These are phyloP conservation scores for Cladosporium oxysporum DNA, from an alignment of 2,329 filamentous ascomycete genomes.

Conservation along the genomic window DNA sequence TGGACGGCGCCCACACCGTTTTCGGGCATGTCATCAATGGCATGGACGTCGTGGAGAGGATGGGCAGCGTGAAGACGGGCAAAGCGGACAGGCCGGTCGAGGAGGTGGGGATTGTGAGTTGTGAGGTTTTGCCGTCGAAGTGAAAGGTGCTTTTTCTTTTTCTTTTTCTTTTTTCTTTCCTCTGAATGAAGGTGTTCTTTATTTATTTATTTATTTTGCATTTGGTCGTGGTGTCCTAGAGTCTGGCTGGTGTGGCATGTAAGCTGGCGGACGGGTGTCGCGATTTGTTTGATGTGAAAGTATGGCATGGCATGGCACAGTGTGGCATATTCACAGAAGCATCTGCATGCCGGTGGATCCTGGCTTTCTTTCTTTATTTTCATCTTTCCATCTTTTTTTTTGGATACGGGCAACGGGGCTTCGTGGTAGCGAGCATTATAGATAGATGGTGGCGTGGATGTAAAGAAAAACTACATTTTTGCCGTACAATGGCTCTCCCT, in stretches of 20 bases:
- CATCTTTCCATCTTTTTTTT: too few species aligned
- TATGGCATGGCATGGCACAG: not conserved
- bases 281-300: too few species aligned
- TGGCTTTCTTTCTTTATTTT: too few species aligned
- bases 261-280: too few species aligned
- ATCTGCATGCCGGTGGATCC: not conserved
- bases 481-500: not conserved
- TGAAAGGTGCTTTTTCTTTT: not conserved
- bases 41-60: conserved; percentile 76
- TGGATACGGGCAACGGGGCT: not conserved
- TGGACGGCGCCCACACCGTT: conserved; percentile 95
- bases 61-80: conserved; percentile 73
- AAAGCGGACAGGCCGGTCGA: conserved; percentile 75
- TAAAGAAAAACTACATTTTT: too few species aligned
- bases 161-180: not conserved
- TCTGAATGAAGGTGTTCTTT: not conserved
- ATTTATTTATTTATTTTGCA: not conserved
- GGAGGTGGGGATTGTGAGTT: conserved; percentile 63
- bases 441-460: not conserved
- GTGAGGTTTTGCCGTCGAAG: conserved; percentile 15
- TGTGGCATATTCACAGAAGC: not conserved
- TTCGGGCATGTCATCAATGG: conserved; percentile 93
- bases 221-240: too few species aligned
- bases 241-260: not conserved
- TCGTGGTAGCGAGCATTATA: not conserved